phyloP scores from a whole-genome alignment of 768 basidiomycete species.

The Podaxis sp. region DNA sequence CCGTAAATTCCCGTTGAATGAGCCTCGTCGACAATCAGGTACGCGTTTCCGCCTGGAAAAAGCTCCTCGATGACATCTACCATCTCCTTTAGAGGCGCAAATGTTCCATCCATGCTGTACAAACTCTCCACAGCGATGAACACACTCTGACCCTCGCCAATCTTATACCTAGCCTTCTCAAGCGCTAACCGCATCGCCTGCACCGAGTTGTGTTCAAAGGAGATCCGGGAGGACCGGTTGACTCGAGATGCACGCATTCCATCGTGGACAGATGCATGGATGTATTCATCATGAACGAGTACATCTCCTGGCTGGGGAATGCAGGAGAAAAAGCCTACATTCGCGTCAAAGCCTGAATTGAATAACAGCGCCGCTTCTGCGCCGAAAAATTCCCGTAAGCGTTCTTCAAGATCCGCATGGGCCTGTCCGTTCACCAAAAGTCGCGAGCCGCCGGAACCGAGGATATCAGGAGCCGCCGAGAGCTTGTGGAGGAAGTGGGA shows the following conservation, averaged over 20 bases:
- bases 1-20: constrained; percentile 94
- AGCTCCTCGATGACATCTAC: constrained; percentile 58
- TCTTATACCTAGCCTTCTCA: constrained; percentile 34
- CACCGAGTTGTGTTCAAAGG: constrained; percentile 78
- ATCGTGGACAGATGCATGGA: constrained; percentile 91
- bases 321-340: constrained; percentile 80
- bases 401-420: constrained; percentile 70
- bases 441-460: constrained; percentile 88
- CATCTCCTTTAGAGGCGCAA: constrained; percentile 72
- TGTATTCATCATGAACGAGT: constrained; percentile 80
- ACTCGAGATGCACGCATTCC: constrained; percentile 74
- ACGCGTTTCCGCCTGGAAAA: constrained; percentile 62
- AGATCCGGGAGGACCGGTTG: constrained; percentile 29
- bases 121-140: constrained; percentile 88
- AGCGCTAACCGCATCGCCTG: constrained; percentile 47
- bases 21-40: constrained; percentile 89
- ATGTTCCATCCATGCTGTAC: constrained; percentile 96
- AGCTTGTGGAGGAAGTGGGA: constrained; percentile 57
- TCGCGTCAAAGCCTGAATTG: constrained; percentile 94
- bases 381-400: constrained; percentile 64
- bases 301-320: constrained; percentile 78
- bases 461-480: constrained; percentile 48
- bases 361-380: constrained; percentile 72
- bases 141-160: constrained; percentile 46
- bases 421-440: constrained; percentile 76